Conservation (phyloP, 768 basidiomycete genomes). For the Leccinellum rugosiceps region DNA sequence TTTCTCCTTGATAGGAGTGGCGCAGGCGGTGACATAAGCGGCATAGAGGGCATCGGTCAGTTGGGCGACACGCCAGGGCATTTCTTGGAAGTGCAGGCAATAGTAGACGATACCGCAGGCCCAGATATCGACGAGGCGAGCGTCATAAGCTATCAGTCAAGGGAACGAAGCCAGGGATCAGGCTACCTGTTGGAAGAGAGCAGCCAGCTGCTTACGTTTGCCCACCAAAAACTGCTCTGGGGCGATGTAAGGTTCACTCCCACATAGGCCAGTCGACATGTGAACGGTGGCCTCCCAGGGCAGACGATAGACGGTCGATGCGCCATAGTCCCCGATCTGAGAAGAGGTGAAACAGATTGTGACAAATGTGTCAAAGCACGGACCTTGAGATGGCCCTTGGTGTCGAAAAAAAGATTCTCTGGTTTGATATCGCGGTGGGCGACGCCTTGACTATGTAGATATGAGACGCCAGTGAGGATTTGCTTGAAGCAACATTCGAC, state of each 20-base stretch:
- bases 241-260: slow-evolving; percentile 98
- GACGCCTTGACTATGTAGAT: slow-evolving; percentile 94
- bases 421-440: slow-evolving; percentile 98
- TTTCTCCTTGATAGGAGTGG: slow-evolving; percentile 28
- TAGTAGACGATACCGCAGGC: slow-evolving; percentile 97
- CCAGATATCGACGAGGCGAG: slow-evolving; percentile 97
- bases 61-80: slow-evolving; percentile 97
- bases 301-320: slow-evolving; percentile 97
- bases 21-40: slow-evolving; percentile 56
- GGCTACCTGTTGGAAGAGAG: slow-evolving; percentile 35
- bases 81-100: slow-evolving; percentile 96
- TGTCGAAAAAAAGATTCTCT: slow-evolving; percentile 95
- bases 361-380: slow-evolving; percentile 12
- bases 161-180: slow-evolving; percentile 28
- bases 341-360: slow-evolving; percentile 11
- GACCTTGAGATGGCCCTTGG: slow-evolving; percentile 90
- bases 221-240: slow-evolving; percentile 94
- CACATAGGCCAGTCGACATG: slow-evolving; percentile 95
- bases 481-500: slow-evolving; percentile 99
- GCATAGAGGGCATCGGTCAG: slow-evolving; percentile 75
- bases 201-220: slow-evolving; percentile 74
- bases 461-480: slow-evolving; percentile 81
- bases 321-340: slow-evolving; percentile 97
- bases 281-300: slow-evolving; percentile 98
- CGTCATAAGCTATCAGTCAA: slow-evolving; percentile 78